These are phyloP conservation scores for Fusarium newnesense DNA, from an alignment of 2,329 filamentous ascomycete species.

Conservation along the genomic window DNA sequence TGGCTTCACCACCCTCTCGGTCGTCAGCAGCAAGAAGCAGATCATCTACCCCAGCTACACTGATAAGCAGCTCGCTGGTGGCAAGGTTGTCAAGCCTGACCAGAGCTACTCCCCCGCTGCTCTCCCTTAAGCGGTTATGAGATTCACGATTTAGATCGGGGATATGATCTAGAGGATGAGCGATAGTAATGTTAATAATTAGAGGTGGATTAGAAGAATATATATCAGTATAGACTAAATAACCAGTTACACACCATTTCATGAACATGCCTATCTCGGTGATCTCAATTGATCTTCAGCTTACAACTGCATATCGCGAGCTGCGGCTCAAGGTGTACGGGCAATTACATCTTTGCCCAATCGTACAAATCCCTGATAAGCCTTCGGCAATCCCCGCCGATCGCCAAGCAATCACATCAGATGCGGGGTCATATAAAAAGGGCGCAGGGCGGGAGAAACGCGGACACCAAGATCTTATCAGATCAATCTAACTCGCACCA, in stretches of 20 bases:
- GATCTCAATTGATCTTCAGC: not conserved
- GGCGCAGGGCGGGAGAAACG: not conserved
- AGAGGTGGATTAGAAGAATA: not conserved
- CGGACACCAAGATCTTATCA: constrained; percentile 6
- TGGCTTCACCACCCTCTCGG: constrained; percentile 64
- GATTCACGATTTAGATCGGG: not conserved
- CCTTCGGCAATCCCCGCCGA: not conserved
- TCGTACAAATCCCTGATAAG: not conserved
- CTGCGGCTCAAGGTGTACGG: not conserved
- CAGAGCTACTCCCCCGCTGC: constrained; percentile 54
- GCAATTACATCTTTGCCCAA: not conserved
- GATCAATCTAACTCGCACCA: not conserved
- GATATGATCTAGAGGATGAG: not conserved
- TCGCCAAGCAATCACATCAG: not conserved
- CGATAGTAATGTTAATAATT: constrained; percentile 1
- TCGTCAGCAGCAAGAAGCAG: constrained; percentile 54
- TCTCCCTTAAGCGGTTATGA: constrained; percentile 18
- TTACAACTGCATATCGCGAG: rapidly evolving
- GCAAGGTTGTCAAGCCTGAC: constrained; percentile 59
- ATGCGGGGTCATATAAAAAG: constrained; percentile 7
- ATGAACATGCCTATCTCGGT: not conserved
- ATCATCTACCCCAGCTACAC: constrained; percentile 64
- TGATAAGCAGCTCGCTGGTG: constrained; percentile 58
- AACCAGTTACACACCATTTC: not conserved
- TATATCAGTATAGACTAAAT: constrained; percentile 4